Evolutionary conservation across 192 early-diverging fungal genomes (phyloP).

Genomic region (Thamnidium elegans): DNA sequence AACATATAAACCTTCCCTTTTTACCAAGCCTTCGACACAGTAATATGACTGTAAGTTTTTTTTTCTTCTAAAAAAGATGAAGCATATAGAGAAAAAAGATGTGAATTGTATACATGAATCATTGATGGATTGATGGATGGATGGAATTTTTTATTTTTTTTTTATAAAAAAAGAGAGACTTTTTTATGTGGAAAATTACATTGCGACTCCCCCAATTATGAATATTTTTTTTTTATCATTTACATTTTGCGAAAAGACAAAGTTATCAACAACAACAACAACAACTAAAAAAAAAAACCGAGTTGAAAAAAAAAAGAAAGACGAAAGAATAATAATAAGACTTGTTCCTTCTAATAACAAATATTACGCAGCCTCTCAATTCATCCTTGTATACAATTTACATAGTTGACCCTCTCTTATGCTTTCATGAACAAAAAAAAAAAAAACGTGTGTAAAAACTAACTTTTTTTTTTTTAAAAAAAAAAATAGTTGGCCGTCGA

Average conservation of each 20-base stretch:
- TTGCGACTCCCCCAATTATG: too few relatives aligned
- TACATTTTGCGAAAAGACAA: too few relatives aligned
- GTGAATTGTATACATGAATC: background rate
- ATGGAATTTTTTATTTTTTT: conserved; percentile 8
- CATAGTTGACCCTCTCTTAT: background rate
- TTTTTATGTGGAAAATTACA: background rate
- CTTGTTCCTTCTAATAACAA: too few relatives aligned
- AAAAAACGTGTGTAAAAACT: background rate
- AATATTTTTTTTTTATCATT: too few relatives aligned
- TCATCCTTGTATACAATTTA: background rate
- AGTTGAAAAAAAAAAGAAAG: too few relatives aligned
- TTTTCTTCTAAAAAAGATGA: background rate
- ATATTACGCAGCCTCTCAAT: too few relatives aligned
- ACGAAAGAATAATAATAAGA: too few relatives aligned
- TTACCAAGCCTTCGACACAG: conserved; percentile 20
- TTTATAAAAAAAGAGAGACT: background rate
- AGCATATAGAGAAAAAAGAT: conserved; percentile 5
- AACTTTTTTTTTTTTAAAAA: background rate
- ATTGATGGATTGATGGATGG: conserved; percentile 19
- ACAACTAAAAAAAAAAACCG: too few relatives aligned
- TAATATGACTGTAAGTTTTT: conserved; percentile 18
- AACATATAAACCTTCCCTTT: conserved; percentile 17
- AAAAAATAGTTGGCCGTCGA: conserved; percentile 80
- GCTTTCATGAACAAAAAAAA: background rate
- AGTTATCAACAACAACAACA: too few relatives aligned